Evolutionary conservation across 805 yeast species (phyloP).

Genomic region (Candida ortonii): DNA sequence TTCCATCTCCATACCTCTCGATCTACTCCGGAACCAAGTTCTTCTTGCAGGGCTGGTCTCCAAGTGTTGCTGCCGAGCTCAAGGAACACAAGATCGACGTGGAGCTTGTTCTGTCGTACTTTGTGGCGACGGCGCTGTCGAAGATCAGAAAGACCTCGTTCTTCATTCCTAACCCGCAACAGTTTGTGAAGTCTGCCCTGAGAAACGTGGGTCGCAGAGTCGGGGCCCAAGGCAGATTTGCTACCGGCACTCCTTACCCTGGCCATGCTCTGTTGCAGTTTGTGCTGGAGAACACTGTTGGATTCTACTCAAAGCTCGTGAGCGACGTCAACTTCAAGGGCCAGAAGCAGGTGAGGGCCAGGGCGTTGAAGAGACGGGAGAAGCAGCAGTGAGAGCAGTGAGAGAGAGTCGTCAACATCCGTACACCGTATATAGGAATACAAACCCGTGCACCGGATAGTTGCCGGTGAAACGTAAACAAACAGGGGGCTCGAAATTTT

Average conservation of each 20-base stretch:
- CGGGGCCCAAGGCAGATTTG: slow-evolving; percentile 91
- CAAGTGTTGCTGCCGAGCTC: slow-evolving; percentile 84
- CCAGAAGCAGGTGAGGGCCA: slow-evolving; percentile 75
- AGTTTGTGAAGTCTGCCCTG: slow-evolving; percentile 73
- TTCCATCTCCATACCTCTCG: slow-evolving; percentile 90
- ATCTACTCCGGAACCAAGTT: slow-evolving; percentile 96
- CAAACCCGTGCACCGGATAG: slow-evolving; percentile 7
- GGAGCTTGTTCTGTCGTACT: slow-evolving; percentile 77
- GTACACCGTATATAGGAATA: neutral
- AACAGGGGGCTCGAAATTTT: slow-evolving; percentile 12
- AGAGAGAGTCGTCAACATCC: no score
- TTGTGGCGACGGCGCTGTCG: slow-evolving; percentile 95
- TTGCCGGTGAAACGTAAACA: slow-evolving; percentile 12
- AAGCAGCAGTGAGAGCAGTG: slow-evolving; percentile 7
- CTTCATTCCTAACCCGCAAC: slow-evolving; percentile 76
- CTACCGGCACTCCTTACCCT: slow-evolving; percentile 89
- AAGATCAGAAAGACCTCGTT: slow-evolving; percentile 77
- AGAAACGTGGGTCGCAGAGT: slow-evolving; percentile 72
- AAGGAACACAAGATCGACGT: slow-evolving; percentile 71
- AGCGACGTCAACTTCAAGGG: slow-evolving; percentile 64
- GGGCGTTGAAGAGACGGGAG: slow-evolving; percentile 79
- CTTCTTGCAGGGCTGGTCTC: slow-evolving; percentile 90
- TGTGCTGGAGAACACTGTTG: slow-evolving; percentile 71
- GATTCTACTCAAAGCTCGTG: slow-evolving; percentile 73
- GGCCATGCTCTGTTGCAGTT: slow-evolving; percentile 91